Base-by-base conservation (phyloP, 139 green algal species). In the Volvox reticuliferus region DNA sequence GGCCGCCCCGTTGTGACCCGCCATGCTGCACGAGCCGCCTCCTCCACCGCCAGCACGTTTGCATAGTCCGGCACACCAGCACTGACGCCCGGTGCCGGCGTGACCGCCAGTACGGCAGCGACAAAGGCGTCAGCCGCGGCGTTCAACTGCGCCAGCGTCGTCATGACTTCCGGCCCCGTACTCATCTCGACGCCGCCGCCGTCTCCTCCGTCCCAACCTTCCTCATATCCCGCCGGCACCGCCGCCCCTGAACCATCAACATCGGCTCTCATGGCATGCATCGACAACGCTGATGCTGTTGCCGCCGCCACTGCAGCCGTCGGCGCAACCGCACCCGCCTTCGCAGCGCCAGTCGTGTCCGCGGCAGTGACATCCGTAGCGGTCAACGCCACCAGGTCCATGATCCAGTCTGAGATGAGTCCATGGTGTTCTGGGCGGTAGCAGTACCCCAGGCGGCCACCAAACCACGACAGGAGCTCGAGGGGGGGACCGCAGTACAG, bases 401-500 rank as follows among this genome's bases (percentile, higher is more conserved):
- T 95, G 76, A 93, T 36, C 91, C 93, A 96, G 89, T 96, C 94
- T 1, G 91, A 71, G 2, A 92, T 44, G 17, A 91, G 36, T 35
- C 91, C 92, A 68, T 95, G 75, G 26, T 80, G 44, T 12, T 85
- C 30, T 9, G 84, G 73, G 32, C 87, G 30, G 87, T 93, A 94
- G n/a, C 61, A 21, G 88, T 92, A 95, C 44, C 88, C 90, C 50
- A 95, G 92, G 20, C 67, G 22, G 28, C 82, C 79, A 5, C 35
- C 62, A 88, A 95, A 95, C 93, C 93, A 95, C 44, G 90, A 91
- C 83, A 94, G 67, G 17, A 92, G 88, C 50, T 82, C 89, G 28
- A 79, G 55, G 0, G 91, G 75, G 20, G 88, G 65, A 20, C 92
- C 93, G 85, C 85, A 93, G 90, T 95, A 95, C 86, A 95, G 88